Evolutionary conservation across 345 rosid genomes (phyloP), one percentile per base, ranked within the genome.

Genomic region (Arabidopsis suecica): DNA sequence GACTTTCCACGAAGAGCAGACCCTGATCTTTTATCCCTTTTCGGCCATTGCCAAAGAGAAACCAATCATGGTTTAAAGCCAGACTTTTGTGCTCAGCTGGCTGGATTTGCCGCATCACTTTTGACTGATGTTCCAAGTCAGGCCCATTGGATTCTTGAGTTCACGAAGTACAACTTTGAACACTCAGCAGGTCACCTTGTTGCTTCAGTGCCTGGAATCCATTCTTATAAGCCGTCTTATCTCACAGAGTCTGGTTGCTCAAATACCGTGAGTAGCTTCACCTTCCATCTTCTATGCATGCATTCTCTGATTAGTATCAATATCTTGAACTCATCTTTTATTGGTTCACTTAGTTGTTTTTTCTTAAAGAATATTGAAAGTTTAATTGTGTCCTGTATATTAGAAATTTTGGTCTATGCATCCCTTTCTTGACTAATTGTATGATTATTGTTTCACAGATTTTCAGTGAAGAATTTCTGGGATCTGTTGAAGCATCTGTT

Each of bases 81-180:
- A 42, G 97, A 93, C 71, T 93, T 93, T 77, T 86, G 87, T 80
- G 90, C 96, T 71, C 93, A 91, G 80, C 86, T 93, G 62, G 98
- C 94, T 73, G 93, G 94, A 57, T 93, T 93, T 82, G 77, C 83
- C 78, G 94, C 98, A 62, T 83, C 90, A 49, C 97, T 93, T 70
- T 69, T 89, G 77, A 73, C 83, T 82, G 93, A 88, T 86, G 89
- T 87, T 49, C 94, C 98, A 60, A 81, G 84, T 82, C 96, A 91
- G 82, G 86, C 98, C 66, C 86, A 83, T 72, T 93, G 98, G 98
- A 76, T 89, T 79, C 34, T 73, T 13, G 93, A 91, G 80, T 65
- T 93, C 83, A 63, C 89, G 51, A 93, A 88, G 33, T 91, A 87
- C 75, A 83, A 93, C 87, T 93, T 93, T 77, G 83, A 81, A 55